Conservation (phyloP, 2,329 filamentous ascomycete species). For the Colletotrichum viniferum region DNA sequence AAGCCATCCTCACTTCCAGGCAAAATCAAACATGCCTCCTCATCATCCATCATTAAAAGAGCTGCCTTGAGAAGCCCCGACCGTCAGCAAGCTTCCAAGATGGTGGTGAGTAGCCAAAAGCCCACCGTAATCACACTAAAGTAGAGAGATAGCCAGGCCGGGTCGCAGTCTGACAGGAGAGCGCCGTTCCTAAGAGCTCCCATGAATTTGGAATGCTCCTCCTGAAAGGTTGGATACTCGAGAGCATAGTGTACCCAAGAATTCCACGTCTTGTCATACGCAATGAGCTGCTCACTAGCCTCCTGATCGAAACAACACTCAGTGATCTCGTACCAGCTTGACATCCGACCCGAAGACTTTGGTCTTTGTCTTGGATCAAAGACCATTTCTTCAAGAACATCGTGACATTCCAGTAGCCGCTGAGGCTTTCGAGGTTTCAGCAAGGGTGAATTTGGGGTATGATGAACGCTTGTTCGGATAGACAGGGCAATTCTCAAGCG, state of each 20-base stretch:
- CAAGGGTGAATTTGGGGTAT: neutral
- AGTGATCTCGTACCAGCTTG: neutral
- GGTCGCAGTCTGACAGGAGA: neutral
- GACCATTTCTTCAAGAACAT: neutral
- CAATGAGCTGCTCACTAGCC: neutral
- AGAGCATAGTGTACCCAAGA: slow-evolving; percentile 26
- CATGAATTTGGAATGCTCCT: slow-evolving; percentile 12
- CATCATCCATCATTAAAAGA: slow-evolving; percentile 7
- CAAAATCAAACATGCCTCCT: neutral
- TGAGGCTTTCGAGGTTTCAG: neutral
- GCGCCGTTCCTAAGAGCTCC: neutral
- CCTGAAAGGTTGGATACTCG: slow-evolving; percentile 21
- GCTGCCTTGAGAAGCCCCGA: neutral
- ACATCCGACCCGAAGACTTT: neutral
- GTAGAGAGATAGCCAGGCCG: slow-evolving; percentile 23
- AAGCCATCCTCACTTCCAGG: neutral
- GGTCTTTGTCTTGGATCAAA: neutral
- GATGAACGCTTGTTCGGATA: neutral
- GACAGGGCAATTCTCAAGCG: neutral
- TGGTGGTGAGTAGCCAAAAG: neutral
- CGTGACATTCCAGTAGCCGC: neutral
- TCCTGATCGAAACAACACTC: slow-evolving; percentile 28
- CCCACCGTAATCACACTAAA: slow-evolving; percentile 21
- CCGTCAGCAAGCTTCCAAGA: neutral
- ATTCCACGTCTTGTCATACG: slow-evolving; percentile 19